Evolutionary conservation across 2,329 filamentous ascomycete species (phyloP).

Genomic region (Penicillium sp.): DNA sequence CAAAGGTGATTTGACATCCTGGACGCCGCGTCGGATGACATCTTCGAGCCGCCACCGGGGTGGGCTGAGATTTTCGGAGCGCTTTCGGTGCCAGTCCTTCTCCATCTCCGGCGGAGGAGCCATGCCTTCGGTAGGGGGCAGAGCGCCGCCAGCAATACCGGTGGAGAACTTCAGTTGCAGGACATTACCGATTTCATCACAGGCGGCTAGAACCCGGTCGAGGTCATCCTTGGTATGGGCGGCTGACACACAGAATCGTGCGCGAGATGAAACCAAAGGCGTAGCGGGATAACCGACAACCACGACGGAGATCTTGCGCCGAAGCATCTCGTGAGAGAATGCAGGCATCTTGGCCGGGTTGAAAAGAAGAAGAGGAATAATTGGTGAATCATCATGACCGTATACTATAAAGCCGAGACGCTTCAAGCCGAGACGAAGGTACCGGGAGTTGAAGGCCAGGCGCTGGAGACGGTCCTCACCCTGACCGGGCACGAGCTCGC

Average conservation of each 20-base stretch:
- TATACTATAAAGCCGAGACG: conserved; percentile 95
- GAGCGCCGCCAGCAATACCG: conserved; percentile 83
- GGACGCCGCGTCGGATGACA: conserved; percentile 68
- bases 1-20: conserved; percentile 71
- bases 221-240: conserved; percentile 98
- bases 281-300: conserved; percentile 97
- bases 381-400: conserved; percentile 95
- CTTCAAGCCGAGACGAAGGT: conserved; percentile 95
- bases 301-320: conserved; percentile 94
- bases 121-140: conserved; percentile 70
- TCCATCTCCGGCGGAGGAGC: conserved; percentile 64
- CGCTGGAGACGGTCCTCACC: conserved; percentile 93
- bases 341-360: conserved; percentile 99
- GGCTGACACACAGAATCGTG: conserved; percentile 91
- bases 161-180: conserved; percentile 97
- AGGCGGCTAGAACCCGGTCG: conserved; percentile 82
- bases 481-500: conserved; percentile 83
- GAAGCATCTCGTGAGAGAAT: conserved; percentile 97
- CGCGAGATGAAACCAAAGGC: conserved; percentile 88
- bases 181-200: conserved; percentile 87
- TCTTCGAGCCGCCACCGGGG: conserved; percentile 79
- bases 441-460: conserved; percentile 96
- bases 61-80: conserved; percentile 55
- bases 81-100: conserved; percentile 58
- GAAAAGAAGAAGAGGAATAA: conserved; percentile 91